Evolutionary conservation across 441 rosid genomes (phyloP), one percentile per base, ranked within the genome.

Genomic region (Pelargonium cotyledonis): DNA sequence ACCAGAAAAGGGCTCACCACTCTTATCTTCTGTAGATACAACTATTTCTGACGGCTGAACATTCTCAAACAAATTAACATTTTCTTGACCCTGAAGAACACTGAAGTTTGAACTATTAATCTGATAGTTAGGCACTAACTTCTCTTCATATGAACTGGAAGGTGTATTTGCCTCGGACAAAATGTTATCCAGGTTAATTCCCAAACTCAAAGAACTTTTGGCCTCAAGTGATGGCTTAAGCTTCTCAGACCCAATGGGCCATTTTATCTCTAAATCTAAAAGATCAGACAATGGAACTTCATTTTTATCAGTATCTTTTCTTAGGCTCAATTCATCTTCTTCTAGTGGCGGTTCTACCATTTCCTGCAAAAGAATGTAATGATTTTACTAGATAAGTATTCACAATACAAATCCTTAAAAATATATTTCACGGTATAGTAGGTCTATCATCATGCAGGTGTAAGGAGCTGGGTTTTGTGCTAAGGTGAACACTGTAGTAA

Each of bases 181-280:
- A 73, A 69, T 79, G 65, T 79, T 75, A 71, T 83, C 88, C 67
- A 84, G 69, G 78, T 78, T 80, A 63, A 81, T 65, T 68, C 90
- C 96, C 53, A 85, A 68, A 75, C 81, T 82, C 69, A 81, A 23
- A 51, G 73, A 65, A 77, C 71, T 78, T 62, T 68, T 79, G 41
- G 64, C 72, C 77, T 40, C 69, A 65, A 63, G 5, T 49, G 76
- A 55, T 68, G 67, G 67, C 65, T 63, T 79, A 43, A 72, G 66
- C 63, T 66, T 72, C 65, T 84, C 92, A 10, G 79, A 65, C 55
- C 66, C 80, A 5, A 83, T 67, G 73, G 80, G 80, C 92, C 92
- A 91, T 61, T 66, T 79, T n/a, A 91, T 74, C 78, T 91, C 89
- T 57, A 95, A 80, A 85, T 85, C 88, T 65, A 95, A 78, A 69